A percentile compares a stretch with the other conserved stretches of the same genome.
Conservation (phyloP, 2,329 filamentous ascomycete species). For the Xylaria sp. region DNA sequence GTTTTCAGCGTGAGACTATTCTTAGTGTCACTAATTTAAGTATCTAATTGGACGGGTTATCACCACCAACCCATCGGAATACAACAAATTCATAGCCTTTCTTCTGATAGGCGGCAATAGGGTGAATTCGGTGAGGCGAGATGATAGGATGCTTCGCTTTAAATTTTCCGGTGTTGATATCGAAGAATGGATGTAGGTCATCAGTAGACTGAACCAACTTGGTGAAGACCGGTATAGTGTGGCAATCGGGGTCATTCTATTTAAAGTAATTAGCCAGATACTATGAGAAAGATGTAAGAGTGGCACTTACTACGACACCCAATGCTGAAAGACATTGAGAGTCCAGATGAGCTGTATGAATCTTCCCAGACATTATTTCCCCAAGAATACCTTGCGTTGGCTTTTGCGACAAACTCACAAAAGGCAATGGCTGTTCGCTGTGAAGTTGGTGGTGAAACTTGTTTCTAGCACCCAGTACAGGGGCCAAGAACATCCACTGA, state of each 20-base stretch:
- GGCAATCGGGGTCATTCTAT: background rate
- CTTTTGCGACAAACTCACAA: background rate
- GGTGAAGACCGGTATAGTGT: conserved; percentile 17
- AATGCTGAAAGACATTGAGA: conserved; percentile 11
- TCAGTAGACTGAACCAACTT: conserved; percentile 15
- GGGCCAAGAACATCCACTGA: conserved; percentile 25
- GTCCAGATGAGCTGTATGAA: conserved; percentile 29
- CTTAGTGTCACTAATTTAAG: too few relatives aligned
- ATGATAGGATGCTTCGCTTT: conserved; percentile 19
- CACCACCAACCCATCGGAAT: conserved; percentile 13
- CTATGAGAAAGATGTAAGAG: background rate
- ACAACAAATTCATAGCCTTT: conserved; percentile 12
- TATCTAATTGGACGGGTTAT: too few relatives aligned
- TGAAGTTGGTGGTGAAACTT: conserved; percentile 16
- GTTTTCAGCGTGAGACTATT: too few relatives aligned
- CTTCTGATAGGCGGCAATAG: conserved; percentile 23
- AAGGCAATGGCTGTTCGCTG: conserved; percentile 22
- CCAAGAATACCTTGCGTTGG: conserved; percentile 5
- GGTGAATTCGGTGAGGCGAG: background rate
- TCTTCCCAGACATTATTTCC: conserved; percentile 6
- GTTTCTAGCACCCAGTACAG: conserved; percentile 17
- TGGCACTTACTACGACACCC: conserved; percentile 7
- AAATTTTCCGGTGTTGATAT: conserved; percentile 26
- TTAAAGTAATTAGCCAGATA: conserved; percentile 12
- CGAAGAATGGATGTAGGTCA: conserved; percentile 12